Conservation (phyloP, 352 stramenopile genomes). For the Globisporangium barbulae region DNA sequence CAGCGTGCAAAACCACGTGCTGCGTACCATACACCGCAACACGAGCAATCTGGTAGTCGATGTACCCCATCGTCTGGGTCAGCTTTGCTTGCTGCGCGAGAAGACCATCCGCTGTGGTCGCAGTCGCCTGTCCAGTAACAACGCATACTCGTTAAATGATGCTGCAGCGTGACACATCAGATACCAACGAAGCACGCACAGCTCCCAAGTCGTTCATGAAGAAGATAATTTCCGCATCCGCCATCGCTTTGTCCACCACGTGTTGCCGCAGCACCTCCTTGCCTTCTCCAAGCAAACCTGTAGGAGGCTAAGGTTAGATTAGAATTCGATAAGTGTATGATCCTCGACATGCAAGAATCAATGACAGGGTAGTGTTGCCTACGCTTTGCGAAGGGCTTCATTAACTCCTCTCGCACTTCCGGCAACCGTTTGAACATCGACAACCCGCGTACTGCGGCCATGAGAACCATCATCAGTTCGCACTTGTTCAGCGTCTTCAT, state of each 20-base stretch:
- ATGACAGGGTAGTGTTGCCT: not conserved
- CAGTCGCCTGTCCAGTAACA: conserved; percentile 23
- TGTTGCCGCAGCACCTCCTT: conserved; percentile 36
- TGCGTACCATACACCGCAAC: conserved; percentile 20
- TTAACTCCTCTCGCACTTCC: conserved; percentile 25
- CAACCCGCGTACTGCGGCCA: conserved; percentile 39
- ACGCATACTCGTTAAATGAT: not conserved
- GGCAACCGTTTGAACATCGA: conserved; percentile 48
- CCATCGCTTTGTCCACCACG: conserved; percentile 52
- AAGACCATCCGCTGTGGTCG: conserved; percentile 44
- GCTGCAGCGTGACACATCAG: too few relatives aligned
- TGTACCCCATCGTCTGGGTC: conserved; percentile 32
- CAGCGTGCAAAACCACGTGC: not conserved
- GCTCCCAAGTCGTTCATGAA: conserved; percentile 75
- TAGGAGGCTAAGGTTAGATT: not conserved
- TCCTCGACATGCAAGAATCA: too few relatives aligned
- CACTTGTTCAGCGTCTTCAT: conserved; percentile 55
- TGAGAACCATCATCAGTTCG: conserved; percentile 58
- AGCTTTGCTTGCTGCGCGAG: conserved; percentile 48
- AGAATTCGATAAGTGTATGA: not conserved
- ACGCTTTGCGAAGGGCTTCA: conserved; percentile 50
- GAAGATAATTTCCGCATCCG: conserved; percentile 67
- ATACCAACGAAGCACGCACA: conserved; percentile 20
- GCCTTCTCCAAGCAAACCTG: conserved; percentile 49
- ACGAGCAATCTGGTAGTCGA: conserved; percentile 39